These are phyloP conservation scores for Phytophthora melonis DNA, from an alignment of 352 stramenopile genomes.

Conservation along the genomic window DNA sequence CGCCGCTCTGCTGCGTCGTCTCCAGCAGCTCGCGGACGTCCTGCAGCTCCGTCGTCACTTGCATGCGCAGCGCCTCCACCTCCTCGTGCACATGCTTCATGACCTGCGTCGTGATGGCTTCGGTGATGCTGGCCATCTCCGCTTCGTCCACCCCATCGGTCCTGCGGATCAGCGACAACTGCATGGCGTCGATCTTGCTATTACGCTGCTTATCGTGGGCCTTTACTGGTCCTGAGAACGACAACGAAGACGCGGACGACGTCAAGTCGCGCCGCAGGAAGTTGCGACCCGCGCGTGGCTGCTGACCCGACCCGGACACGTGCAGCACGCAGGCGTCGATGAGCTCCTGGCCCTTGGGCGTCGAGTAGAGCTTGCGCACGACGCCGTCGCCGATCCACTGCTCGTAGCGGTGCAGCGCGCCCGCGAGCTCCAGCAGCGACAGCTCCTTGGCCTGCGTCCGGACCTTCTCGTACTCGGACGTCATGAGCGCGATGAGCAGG, in stretches of 20 bases:
- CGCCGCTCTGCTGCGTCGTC: slow-evolving; percentile 20
- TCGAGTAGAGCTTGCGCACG: slow-evolving; percentile 50
- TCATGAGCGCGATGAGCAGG: slow-evolving; percentile 65
- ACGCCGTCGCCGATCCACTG: slow-evolving; percentile 53
- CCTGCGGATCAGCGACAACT: slow-evolving; percentile 28
- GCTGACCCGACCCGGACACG: slow-evolving; percentile 12
- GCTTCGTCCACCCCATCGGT: slow-evolving; percentile 9
- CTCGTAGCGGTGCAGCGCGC: slow-evolving; percentile 63
- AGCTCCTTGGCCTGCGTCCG: slow-evolving; percentile 63
- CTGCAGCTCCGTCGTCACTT: slow-evolving; percentile 44
- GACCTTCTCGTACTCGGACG: slow-evolving; percentile 67
- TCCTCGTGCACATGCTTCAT: slow-evolving; percentile 48
- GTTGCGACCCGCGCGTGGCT: slow-evolving; percentile 15
- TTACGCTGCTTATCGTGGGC: background rate
- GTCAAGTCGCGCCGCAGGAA: slow-evolving; percentile 38
- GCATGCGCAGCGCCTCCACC: slow-evolving; percentile 39
- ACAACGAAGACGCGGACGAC: slow-evolving; percentile 38
- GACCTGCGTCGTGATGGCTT: slow-evolving; percentile 45
- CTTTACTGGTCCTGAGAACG: slow-evolving; percentile 18
- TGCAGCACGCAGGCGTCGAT: slow-evolving; percentile 37
- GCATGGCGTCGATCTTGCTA: background rate
- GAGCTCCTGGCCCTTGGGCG: slow-evolving; percentile 41
- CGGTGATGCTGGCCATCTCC: slow-evolving; percentile 33
- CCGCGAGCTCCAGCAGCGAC: slow-evolving; percentile 53
- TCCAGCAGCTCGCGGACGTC: slow-evolving; percentile 42